phyloP scores from a whole-genome alignment of 768 basidiomycete genomes.

The Hydnomerulius pinastri region DNA sequence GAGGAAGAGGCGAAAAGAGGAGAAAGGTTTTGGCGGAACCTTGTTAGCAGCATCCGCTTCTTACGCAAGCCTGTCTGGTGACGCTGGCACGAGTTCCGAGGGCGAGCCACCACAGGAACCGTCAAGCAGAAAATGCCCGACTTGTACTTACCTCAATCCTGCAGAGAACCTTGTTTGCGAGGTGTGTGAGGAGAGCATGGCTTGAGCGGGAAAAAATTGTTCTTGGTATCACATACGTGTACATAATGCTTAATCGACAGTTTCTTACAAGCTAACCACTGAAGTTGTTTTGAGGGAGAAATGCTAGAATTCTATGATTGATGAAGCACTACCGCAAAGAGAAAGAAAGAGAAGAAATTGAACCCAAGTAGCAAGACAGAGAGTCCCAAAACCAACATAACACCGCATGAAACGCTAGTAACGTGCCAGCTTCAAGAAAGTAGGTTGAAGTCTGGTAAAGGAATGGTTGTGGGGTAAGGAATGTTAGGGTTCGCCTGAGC shows the following conservation, averaged over 20 bases:
- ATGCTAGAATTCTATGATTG: slow-evolving; percentile 31
- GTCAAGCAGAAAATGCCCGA: slow-evolving; percentile 47
- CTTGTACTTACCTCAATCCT: slow-evolving; percentile 62
- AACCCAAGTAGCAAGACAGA: slow-evolving; percentile 27
- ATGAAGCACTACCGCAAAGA: slow-evolving; percentile 29
- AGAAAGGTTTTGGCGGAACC: slow-evolving; percentile 76
- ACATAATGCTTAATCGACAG: slow-evolving; percentile 36
- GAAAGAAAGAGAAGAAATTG: slow-evolving; percentile 10
- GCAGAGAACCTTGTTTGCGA: slow-evolving; percentile 43
- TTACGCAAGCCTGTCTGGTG: slow-evolving; percentile 30
- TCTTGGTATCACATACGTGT: slow-evolving; percentile 33
- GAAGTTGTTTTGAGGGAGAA: slow-evolving; percentile 17
- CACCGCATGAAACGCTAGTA: slow-evolving; percentile 18
- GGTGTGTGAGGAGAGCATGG: slow-evolving; percentile 44
- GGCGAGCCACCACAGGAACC: slow-evolving; percentile 24
- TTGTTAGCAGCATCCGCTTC: slow-evolving; percentile 50
- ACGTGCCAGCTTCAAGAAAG: slow-evolving; percentile 17
- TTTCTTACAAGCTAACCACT: slow-evolving; percentile 20
- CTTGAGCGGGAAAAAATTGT: slow-evolving; percentile 20
- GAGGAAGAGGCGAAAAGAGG: slow-evolving; percentile 48
- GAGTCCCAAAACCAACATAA: slow-evolving; percentile 31
- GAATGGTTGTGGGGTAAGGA: slow-evolving; percentile 26
- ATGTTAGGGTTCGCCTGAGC: slow-evolving; percentile 18
- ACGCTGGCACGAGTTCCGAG: slow-evolving; percentile 37
- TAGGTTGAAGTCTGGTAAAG: slow-evolving; percentile 28